Base-by-base conservation (phyloP, 192 early-diverging fungal genomes). In the Podila epicladia region DNA sequence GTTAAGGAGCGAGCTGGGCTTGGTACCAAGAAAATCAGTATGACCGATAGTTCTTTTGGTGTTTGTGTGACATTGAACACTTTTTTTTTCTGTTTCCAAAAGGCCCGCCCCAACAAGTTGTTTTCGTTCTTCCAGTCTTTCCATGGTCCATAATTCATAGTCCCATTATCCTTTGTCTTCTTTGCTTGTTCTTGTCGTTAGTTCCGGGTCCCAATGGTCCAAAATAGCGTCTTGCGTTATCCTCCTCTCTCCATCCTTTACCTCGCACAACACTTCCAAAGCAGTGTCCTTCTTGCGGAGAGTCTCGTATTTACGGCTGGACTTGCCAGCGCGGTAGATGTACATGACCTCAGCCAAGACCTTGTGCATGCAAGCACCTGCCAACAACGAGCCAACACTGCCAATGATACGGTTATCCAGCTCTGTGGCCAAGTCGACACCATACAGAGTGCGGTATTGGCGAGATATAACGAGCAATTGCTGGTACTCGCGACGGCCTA, bases 261-360 rank as follows among this genome's bases (percentile, higher is more conserved):
- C 77, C 77, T 80, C 71, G 37, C 77, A 80, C 58, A 80, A 69
- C n/a, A 80, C 77, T 9, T 80, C 70, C 28, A 73, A 22, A 29
- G 71, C 65, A 41, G 71, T 65, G 41, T 80, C 71, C 58, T 73
- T 80, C 71, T 80, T 80, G 50, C 77, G 62, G 41, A 80, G 35
- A 41, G 71, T 22, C 58, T 80, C 77, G 48, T 80, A 73, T 37
- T 72, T 80, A 29, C 77, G 65, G 66, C 57, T 73, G 41, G 71
- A 69, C 41, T 73, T 73, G 33, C 77, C 77, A 29, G 77, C 77
- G 6, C 33, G 48, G 57, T 69, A 41, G 29, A 80, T 29, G 62
- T 73, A 80, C 32, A 59, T 65, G 31, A 64, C 65, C 38, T 73
- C 66, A 28, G 77, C 71, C 32, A 80, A 33, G 20, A 80, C 71